A percentile compares a stretch with the other conserved stretches of the same genome.
Evolutionary conservation across 768 basidiomycete species (phyloP).

Genomic region (Strobilomyces confusus): DNA sequence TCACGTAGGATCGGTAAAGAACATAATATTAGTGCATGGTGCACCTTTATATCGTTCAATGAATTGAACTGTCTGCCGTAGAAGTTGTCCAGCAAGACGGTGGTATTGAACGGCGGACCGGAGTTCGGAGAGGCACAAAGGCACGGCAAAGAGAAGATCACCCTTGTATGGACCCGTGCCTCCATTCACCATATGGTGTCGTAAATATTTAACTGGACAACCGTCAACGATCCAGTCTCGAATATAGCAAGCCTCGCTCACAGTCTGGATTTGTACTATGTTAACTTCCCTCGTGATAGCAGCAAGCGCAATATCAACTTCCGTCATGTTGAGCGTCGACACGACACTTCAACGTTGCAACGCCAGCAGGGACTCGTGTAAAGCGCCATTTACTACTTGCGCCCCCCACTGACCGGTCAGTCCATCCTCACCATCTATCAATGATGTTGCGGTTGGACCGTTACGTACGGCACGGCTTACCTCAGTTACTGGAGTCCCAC

Average conservation of each 20-base stretch:
- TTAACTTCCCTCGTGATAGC: constrained; percentile 37
- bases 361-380: too few species aligned
- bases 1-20: constrained; percentile 60
- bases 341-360: too few species aligned
- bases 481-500: too few species aligned
- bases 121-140: constrained; percentile 62
- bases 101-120: constrained; percentile 56
- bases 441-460: too few species aligned
- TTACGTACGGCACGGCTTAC: too few species aligned
- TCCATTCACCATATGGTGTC: constrained; percentile 69
- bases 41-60: constrained; percentile 72
- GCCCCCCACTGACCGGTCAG: too few species aligned
- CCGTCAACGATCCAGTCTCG: background rate
- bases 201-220: constrained; percentile 50
- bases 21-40: constrained; percentile 58
- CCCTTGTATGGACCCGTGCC: constrained; percentile 61
- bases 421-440: too few species aligned
- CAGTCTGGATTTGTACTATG: constrained; percentile 46
- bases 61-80: constrained; percentile 81
- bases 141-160: constrained; percentile 60
- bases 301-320: constrained; percentile 46
- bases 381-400: too few species aligned
- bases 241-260: constrained; percentile 4
- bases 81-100: constrained; percentile 70
- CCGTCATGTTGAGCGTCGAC: constrained; percentile 56